Evolutionary conservation across 768 basidiomycete genomes (phyloP), one percentile per base, ranked within the genome.

Genomic region (Tulasnella sp.): DNA sequence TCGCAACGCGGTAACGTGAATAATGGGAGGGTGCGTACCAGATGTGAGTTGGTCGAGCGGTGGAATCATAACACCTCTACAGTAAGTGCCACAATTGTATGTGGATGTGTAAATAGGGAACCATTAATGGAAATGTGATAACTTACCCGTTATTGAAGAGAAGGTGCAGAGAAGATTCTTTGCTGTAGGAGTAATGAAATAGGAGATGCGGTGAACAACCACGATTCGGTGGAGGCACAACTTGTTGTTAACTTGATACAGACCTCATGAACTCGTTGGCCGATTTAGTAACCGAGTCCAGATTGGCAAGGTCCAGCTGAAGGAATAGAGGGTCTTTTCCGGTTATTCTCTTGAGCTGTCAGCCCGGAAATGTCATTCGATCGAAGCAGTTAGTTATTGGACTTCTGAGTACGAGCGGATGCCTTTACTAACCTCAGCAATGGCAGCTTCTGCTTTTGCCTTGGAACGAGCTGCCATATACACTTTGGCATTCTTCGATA

Each of bases 121-220:
- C 42, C 42, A 13, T 5, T 13, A 61, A 15, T 15, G 1, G 23
- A 20, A 35, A 13, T 39, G 35, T 26, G 67, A 39, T n/a, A n/a
- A 81, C 88, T 75, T 72, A 88, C 87, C 85, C 88, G 69, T 87
- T 89, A 78, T 89, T 88, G 82, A 87, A 86, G 10, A 90, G 83
- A 5, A 88, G 83, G 74, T 89, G 84, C 23, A 90, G 82, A 74
- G 84, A 82, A 0, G 79, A 83, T 79, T 90, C 88, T 78, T 86
- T 86, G 40, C 86, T 87, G 61, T 1, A 23, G 44, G 35, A 3
- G 32, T 2, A 35, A 26, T 13, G 15, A 6, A 11, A 29, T 29
- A 29, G 57, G 29, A 37, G 46, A 35, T 32, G 9, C 16, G 6
- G 35, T 57, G 4, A 77, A 20, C 40, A 42, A 39, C 29, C 29